Percentiles rank a stretch among this genome's conserved stretches.
Conservation (phyloP, 331 rosid species). For the Erythrophleum ivorense region DNA sequence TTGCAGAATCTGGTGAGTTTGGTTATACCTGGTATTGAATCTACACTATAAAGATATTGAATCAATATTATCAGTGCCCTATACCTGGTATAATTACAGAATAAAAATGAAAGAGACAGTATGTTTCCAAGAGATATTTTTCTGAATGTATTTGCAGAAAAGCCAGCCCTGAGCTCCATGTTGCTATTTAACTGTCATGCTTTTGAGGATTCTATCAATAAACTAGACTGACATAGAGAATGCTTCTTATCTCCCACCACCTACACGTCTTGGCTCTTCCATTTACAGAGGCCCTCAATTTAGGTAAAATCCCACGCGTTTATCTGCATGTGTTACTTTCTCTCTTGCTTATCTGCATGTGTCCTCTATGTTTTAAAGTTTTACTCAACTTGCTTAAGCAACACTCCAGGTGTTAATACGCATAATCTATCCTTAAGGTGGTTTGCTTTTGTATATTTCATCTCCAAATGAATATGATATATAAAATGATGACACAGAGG, state of each 20-base stretch:
- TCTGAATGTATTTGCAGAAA: constrained; percentile 75
- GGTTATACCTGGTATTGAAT: too few relatives aligned
- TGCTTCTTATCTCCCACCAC: constrained; percentile 59
- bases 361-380: neutral
- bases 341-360: neutral
- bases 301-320: constrained; percentile 50
- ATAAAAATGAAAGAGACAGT: constrained; percentile 15
- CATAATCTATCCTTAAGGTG: neutral
- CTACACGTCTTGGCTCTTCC: constrained; percentile 45
- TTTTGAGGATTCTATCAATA: constrained; percentile 34
- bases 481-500: too few relatives aligned
- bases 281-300: constrained; percentile 68
- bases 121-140: constrained; percentile 57
- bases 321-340: neutral
- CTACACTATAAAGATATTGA: too few relatives aligned
- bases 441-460: neutral
- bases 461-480: neutral
- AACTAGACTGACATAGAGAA: constrained; percentile 47
- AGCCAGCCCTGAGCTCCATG: constrained; percentile 63
- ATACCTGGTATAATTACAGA: too few relatives aligned
- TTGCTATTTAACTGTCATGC: constrained; percentile 76
- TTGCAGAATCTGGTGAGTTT: too few relatives aligned
- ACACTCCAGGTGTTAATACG: neutral
- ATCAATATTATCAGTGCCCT: too few relatives aligned
- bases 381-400: neutral